These are phyloP conservation scores for Sextonia rubra DNA, from an alignment of 164 flowering plant species.

Conservation along the genomic window DNA sequence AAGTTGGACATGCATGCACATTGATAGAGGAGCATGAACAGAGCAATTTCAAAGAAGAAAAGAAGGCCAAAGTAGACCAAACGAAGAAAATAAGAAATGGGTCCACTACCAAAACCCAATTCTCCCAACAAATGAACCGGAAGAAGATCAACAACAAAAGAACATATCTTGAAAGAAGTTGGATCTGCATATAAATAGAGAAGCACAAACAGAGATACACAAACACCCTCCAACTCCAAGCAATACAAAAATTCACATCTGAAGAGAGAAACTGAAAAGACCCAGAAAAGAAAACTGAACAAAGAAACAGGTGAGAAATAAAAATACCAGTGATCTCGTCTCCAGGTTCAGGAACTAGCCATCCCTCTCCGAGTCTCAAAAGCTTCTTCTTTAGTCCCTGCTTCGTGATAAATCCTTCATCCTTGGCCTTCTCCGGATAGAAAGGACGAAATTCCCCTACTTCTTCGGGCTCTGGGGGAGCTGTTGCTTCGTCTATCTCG, in stretches of 20 bases:
- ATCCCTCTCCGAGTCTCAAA: slow-evolving; percentile 12
- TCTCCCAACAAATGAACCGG: background rate
- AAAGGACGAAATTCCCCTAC: slow-evolving; percentile 22
- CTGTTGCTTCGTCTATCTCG: slow-evolving; percentile 16
- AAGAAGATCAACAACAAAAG: background rate
- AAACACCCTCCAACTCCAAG: background rate
- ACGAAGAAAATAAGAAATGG: background rate
- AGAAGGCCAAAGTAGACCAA: no score
- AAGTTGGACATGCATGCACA: no score
- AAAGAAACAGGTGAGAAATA: background rate
- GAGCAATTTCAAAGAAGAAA: no score
- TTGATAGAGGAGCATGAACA: no score
- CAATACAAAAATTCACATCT: background rate
- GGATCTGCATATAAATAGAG: background rate
- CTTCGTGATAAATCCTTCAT: slow-evolving; percentile 21
- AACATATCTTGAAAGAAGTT: no score
- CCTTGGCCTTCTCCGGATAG: slow-evolving; percentile 17
- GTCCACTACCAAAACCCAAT: background rate
- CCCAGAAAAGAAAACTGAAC: background rate
- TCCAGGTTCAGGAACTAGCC: slow-evolving; percentile 13
- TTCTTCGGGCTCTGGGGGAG: slow-evolving; percentile 7
- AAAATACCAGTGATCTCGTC: slow-evolving; percentile 13
- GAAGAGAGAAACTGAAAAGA: background rate
- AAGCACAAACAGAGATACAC: background rate
- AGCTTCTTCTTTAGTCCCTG: slow-evolving; percentile 17